These are phyloP conservation scores for Leccinum aurantiacum DNA, from an alignment of 768 basidiomycete genomes.

Conservation along the genomic window DNA sequence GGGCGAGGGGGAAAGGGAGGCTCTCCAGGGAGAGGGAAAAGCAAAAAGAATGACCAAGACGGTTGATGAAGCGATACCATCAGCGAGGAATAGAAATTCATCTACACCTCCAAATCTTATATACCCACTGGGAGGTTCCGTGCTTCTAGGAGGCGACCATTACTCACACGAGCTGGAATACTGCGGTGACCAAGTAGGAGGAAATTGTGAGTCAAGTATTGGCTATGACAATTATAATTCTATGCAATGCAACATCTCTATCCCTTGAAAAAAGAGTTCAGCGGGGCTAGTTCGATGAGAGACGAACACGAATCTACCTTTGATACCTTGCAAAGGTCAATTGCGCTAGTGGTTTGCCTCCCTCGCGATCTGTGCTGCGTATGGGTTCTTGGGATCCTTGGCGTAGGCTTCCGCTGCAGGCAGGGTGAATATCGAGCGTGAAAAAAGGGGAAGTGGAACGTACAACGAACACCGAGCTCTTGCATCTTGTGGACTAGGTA, in stretches of 20 bases:
- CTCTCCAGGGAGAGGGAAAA: constrained; percentile 62
- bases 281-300: neutral
- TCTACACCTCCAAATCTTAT: neutral
- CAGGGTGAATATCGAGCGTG: neutral
- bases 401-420: constrained; percentile 60
- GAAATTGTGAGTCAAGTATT: constrained; percentile 3
- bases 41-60: constrained; percentile 7
- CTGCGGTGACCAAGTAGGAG: neutral
- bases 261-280: neutral
- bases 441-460: constrained; percentile 33
- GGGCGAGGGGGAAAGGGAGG: constrained; percentile 74
- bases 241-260: constrained; percentile 21
- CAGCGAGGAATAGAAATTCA: neutral
- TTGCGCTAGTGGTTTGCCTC: constrained; percentile 42
- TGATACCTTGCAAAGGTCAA: constrained; percentile 1
- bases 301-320: constrained; percentile 4
- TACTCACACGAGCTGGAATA: neutral
- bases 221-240: constrained; percentile 13
- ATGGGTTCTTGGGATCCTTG: constrained; percentile 81
- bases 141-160: neutral
- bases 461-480: constrained; percentile 68
- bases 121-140: too few relatives aligned
- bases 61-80: neutral
- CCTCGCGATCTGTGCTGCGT: constrained; percentile 73
- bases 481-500: constrained; percentile 69